Evolutionary conservation across 345 rosid species (phyloP).

Genomic region (Eutrema yunnanense): DNA sequence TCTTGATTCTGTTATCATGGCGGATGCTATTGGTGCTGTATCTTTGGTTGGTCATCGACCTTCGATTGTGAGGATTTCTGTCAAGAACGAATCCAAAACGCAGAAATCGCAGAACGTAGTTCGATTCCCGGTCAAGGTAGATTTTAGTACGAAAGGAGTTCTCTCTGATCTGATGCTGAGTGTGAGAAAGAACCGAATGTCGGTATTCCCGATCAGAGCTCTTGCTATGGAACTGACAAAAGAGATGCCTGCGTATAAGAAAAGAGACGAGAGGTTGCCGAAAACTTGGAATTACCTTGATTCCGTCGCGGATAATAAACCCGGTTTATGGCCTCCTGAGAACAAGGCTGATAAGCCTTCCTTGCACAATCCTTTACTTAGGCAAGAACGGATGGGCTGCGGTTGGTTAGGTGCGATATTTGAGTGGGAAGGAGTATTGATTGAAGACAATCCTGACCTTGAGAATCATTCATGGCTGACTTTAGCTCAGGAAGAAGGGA

Average conservation of each 20-base stretch:
- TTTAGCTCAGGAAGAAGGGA: slow-evolving; percentile 87
- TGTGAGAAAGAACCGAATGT: slow-evolving; percentile 25
- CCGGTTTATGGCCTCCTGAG: slow-evolving; percentile 76
- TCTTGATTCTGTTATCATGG: slow-evolving; percentile 44
- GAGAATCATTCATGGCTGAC: slow-evolving; percentile 84
- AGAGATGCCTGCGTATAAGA: slow-evolving; percentile 60
- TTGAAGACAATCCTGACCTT: slow-evolving; percentile 72
- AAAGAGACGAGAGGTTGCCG: slow-evolving; percentile 46
- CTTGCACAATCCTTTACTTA: slow-evolving; percentile 74
- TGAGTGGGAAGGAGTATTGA: slow-evolving; percentile 93
- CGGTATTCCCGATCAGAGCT: slow-evolving; percentile 41
- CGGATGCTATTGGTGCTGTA: slow-evolving; percentile 59
- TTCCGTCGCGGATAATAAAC: slow-evolving; percentile 41
- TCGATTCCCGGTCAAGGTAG: slow-evolving; percentile 29
- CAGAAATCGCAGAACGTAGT: slow-evolving; percentile 30
- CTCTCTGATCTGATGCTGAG: slow-evolving; percentile 29
- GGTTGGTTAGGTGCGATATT: slow-evolving; percentile 98
- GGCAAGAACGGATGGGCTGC: slow-evolving; percentile 96
- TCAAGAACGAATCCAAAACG: slow-evolving; percentile 34
- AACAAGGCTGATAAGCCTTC: slow-evolving; percentile 84
- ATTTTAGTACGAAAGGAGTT: slow-evolving; percentile 36
- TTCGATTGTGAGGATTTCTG: slow-evolving; percentile 32
- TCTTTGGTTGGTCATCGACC: slow-evolving; percentile 58
- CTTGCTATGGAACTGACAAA: slow-evolving; percentile 65
- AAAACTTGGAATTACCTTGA: slow-evolving; percentile 46